Evolutionary conservation across 2,329 filamentous ascomycete species (phyloP).

Genomic region (Venturiaceae sp.): DNA sequence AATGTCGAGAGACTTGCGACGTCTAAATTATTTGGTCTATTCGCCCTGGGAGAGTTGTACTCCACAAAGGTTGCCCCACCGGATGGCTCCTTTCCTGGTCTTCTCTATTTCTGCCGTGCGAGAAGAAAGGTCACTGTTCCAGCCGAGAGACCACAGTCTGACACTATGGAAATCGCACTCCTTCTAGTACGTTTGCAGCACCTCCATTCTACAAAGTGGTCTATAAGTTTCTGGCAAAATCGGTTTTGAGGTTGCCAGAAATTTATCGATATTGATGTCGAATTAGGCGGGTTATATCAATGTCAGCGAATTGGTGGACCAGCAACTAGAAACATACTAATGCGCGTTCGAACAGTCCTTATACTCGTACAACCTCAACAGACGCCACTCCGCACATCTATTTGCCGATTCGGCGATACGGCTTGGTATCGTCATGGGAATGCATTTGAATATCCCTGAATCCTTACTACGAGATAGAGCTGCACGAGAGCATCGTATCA

Average conservation of each 20-base stretch:
- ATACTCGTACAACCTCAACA: slow-evolving; percentile 35
- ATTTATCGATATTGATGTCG: too few species aligned
- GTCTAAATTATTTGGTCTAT: slow-evolving; percentile 34
- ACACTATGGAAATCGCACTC: slow-evolving; percentile 33
- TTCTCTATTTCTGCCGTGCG: slow-evolving; percentile 33
- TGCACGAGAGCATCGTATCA: slow-evolving; percentile 20
- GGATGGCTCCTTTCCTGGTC: slow-evolving; percentile 30
- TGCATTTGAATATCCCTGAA: slow-evolving; percentile 30
- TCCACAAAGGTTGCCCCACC: slow-evolving; percentile 27
- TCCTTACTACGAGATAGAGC: slow-evolving; percentile 28
- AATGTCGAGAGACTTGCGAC: slow-evolving; percentile 23
- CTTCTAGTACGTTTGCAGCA: slow-evolving; percentile 20
- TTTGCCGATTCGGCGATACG: slow-evolving; percentile 36
- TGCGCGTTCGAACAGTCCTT: slow-evolving; percentile 24
- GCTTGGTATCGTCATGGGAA: slow-evolving; percentile 33
- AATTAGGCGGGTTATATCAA: too few species aligned
- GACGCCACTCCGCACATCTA: slow-evolving; percentile 34
- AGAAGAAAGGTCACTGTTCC: slow-evolving; percentile 29
- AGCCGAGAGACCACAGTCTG: slow-evolving; percentile 32
- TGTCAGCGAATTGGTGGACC: too few species aligned
- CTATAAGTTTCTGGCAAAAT: too few species aligned
- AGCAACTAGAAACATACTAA: neutral
- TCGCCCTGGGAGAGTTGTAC: slow-evolving; percentile 38
- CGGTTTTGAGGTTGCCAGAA: too few species aligned
- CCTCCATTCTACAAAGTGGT: neutral